Base-by-base conservation (phyloP, 1,139 yeast genomes). In the Pichia sp. region DNA sequence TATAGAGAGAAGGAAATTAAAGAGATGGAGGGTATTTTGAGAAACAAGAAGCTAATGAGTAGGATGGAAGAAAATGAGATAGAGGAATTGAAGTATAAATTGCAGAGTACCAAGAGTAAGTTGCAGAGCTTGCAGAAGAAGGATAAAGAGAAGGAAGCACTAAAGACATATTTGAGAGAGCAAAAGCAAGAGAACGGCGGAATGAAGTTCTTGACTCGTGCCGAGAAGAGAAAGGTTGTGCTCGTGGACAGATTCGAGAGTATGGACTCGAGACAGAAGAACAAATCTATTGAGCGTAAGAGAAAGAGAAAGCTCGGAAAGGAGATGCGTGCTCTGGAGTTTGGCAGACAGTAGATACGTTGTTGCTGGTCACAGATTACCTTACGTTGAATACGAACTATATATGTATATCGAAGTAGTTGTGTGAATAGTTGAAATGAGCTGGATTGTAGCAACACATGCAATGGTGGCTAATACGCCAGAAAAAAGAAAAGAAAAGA, bases 271-370 rank as follows among this genome's bases (percentile, higher is more conserved):
- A 69, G 72, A 42, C 96, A 91, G 57, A 72, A 94, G 52, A 88
- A 83, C 49, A 82, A 81, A 69, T 87, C 82, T 27, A 74, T 91
- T 72, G 96, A 87, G 62, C 74, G 96, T 57, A 84, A 88, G 72
- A 75, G 97, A 56, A 88, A 88, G 82, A 84, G 81, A 72, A 75
- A 85, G 58, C 69, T 88, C 56, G 95, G 96, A 51, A 84, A 83
- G 63, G 97, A 91, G 60, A 81, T 91, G 63, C 78, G 75, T 59
- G 77, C 75, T 55, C 70, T 88, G 67, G 88, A 80, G 53, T 79
- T 76, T 51, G 57, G 41, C 21, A 33, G 28, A n/a, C 15, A 25
- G 19, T 18, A 8, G n/a, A n/a, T n/a, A n/a, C n/a, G n/a, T n/a
- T n/a, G n/a, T n/a, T n/a, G n/a, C n/a, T n/a, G n/a, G n/a, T n/a